A percentile compares a stretch with the other conserved stretches of the same genome.
Evolutionary conservation across 139 green algal species (phyloP).

Genomic region (Coccomyxa sp.): DNA sequence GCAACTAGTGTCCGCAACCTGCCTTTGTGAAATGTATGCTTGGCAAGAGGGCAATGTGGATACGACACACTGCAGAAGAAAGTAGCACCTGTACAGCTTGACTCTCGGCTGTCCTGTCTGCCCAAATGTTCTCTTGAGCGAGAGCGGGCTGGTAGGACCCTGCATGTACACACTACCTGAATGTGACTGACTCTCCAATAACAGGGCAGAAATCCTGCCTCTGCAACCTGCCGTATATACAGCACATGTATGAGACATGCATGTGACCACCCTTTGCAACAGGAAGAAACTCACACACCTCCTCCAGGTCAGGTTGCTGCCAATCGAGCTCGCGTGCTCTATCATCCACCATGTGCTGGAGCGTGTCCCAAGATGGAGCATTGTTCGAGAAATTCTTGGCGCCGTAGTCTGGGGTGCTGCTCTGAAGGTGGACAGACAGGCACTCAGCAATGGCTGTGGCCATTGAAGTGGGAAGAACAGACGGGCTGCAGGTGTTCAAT

Average conservation of each 20-base stretch:
- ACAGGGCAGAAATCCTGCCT: no score
- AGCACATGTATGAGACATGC: background rate
- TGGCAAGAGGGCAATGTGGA: no score
- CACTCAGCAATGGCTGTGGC: no score
- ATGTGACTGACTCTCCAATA: no score
- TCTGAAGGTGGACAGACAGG: no score
- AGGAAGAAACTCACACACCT: slow-evolving; percentile 36
- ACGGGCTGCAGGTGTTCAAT: no score
- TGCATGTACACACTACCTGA: slow-evolving; percentile 20
- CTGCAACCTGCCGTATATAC: no score
- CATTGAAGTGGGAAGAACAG: no score
- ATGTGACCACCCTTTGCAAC: slow-evolving; percentile 4
- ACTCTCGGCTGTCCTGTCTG: slow-evolving; percentile 33
- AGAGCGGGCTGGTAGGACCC: slow-evolving; percentile 54
- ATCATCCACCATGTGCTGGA: slow-evolving; percentile 42
- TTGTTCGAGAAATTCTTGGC: slow-evolving; percentile 65
- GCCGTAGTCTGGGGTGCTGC: no score
- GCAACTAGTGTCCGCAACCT: background rate
- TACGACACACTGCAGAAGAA: background rate
- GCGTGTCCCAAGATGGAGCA: slow-evolving; percentile 57
- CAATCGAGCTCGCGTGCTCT: slow-evolving; percentile 18
- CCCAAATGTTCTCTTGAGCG: slow-evolving; percentile 75
- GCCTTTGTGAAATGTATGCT: background rate
- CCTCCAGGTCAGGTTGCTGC: slow-evolving; percentile 22
- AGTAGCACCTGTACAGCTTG: slow-evolving; percentile 54